Base-by-base conservation (phyloP, 257 asterid species). In the Scutellaria baicalensis region DNA sequence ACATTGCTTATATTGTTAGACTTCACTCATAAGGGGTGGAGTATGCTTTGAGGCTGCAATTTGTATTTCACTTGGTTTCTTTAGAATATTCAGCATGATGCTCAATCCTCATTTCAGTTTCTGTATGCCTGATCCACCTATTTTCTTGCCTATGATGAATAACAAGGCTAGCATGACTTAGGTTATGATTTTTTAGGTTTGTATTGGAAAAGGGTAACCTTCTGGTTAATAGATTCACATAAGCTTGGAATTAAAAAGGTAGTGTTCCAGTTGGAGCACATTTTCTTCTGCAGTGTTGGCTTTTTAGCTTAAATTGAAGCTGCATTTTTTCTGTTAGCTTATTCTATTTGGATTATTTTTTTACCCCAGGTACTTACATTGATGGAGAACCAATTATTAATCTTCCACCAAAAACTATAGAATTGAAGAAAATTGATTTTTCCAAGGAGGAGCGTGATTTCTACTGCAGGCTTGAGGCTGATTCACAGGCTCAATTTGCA, bases 371-470 rank as follows among this genome's bases (percentile, higher is more conserved):
- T 69, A 87, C 96, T 68, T 69, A 39, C 70, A 72, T 93, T 77
- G 96, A 93, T 80, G 99, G 97, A 67, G 89, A 93, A 77, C 99
- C 97, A 31, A 83, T 93, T 59, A 82, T 93, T 78, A 81, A 73
- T 69, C 88, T 91, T 69, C 99, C 99, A 9, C 93, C 95, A 6
- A 93, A 93, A 84, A 83, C 81, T 47, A 81, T 93, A 70, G 85
- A 86, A 71, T 79, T 93, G 86, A 86, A 74, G 76, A 88, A 79
- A 61, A 81, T 93, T 81, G 96, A 89, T 59, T 93, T 93, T 76
- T 87, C 99, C 0, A 59, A 69, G 27, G 93, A 87, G 83, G 97
- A 93, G 79, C 86, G 95, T 1, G 88, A 85, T 35, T 93, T 91
- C 85, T 93, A 93, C 78, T 57, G 83, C 84, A 80, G 78, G 66